Evolutionary conservation across 495 filamentous ascomycete species (phyloP).

Genomic region (Podospora australis): DNA sequence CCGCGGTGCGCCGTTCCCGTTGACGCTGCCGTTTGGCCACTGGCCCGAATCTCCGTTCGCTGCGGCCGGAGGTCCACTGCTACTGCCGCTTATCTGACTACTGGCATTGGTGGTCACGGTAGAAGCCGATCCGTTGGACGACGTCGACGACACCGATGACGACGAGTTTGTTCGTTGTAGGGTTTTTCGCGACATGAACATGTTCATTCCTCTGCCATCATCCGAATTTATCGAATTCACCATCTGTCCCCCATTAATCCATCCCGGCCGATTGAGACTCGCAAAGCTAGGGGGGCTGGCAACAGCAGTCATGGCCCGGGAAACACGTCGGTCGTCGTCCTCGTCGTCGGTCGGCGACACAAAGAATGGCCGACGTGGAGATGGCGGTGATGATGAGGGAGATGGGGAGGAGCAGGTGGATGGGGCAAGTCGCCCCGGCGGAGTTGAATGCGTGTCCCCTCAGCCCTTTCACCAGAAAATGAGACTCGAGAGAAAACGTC

Average conservation of each 20-base stretch:
- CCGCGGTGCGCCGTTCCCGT: too few species aligned
- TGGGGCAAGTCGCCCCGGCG: constrained; percentile 8
- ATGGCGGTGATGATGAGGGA: constrained; percentile 35
- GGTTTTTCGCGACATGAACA: constrained; percentile 81
- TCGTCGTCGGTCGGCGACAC: not conserved
- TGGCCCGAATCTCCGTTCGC: constrained; percentile 39
- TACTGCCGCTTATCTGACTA: constrained; percentile 17
- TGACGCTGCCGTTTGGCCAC: constrained; percentile 45
- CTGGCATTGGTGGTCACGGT: constrained; percentile 41
- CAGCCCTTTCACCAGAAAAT: constrained; percentile 4
- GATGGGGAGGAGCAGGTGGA: constrained; percentile 16
- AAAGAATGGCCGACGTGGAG: constrained; percentile 7
- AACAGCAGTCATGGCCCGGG: constrained; percentile 96
- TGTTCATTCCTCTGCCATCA: constrained; percentile 65
- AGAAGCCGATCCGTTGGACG: constrained; percentile 57
- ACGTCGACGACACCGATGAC: constrained; percentile 68
- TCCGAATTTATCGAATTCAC: constrained; percentile 77
- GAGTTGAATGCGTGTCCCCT: constrained; percentile 10
- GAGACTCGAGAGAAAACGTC: not conserved
- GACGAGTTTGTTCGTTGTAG: constrained; percentile 82
- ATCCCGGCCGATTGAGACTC: constrained; percentile 55
- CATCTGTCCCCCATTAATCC: constrained; percentile 69
- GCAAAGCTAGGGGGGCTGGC: constrained; percentile 87
- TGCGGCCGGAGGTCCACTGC: constrained; percentile 29
- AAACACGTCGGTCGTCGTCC: constrained; percentile 17